These are phyloP conservation scores for Spinellus fusiger DNA, from an alignment of 192 early-diverging fungal genomes.

Conservation along the genomic window DNA sequence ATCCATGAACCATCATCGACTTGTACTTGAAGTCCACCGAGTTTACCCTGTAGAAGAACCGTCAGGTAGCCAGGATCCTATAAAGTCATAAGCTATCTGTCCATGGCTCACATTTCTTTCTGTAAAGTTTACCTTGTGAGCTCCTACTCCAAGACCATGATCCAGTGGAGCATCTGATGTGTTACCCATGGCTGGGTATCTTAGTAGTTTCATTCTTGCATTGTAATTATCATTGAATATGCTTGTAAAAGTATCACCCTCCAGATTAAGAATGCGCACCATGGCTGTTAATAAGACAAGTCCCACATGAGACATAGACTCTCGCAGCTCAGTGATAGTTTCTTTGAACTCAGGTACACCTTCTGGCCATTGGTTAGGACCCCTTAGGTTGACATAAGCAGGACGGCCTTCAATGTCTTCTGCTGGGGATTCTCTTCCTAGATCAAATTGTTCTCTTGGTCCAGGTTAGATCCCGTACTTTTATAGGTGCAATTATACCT, in stretches of 20 bases:
- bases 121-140: conserved; percentile 36
- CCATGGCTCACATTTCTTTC: neutral
- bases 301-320: conserved; percentile 36
- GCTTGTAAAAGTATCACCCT: conserved; percentile 28
- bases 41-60: conserved; percentile 49
- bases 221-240: conserved; percentile 36
- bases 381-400: conserved; percentile 41
- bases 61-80: conserved; percentile 48
- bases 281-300: conserved; percentile 40
- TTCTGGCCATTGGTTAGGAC: conserved; percentile 59
- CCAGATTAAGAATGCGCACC: conserved; percentile 39
- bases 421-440: conserved; percentile 39
- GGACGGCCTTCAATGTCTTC: conserved; percentile 25
- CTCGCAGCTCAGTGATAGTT: conserved; percentile 32
- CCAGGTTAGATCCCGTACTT: neutral
- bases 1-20: conserved; percentile 54
- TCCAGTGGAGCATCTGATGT: conserved; percentile 25
- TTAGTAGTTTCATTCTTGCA: conserved; percentile 35
- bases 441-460: conserved; percentile 49
- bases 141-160: conserved; percentile 47
- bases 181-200: conserved; percentile 37
- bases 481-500: neutral
- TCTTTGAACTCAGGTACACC: conserved; percentile 39
- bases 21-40: conserved; percentile 61
- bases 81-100: neutral